These are phyloP conservation scores for Pseudonectria buxi DNA, from an alignment of 2,329 filamentous ascomycete genomes.

Conservation along the genomic window DNA sequence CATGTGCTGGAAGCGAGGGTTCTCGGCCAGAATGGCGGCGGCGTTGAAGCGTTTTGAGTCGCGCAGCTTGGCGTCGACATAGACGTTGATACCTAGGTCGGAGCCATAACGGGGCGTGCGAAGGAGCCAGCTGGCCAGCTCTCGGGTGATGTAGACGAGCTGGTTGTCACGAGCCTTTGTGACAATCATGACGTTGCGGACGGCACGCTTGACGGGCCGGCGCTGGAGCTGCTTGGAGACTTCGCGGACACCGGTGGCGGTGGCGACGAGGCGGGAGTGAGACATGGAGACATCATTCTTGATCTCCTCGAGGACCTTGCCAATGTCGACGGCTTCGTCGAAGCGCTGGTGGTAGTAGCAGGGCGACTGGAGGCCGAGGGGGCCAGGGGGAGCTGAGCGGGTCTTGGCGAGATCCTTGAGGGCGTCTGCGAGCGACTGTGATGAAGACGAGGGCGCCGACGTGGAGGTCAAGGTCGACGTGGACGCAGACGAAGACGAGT, in stretches of 20 bases:
- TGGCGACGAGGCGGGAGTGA: constrained; percentile 90
- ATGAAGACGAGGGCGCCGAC: constrained; percentile 34
- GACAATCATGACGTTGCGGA: constrained; percentile 95
- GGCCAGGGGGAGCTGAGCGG: constrained; percentile 29
- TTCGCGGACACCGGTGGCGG: constrained; percentile 88
- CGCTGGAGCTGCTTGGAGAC: constrained; percentile 93
- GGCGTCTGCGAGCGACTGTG: constrained; percentile 58
- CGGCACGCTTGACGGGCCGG: constrained; percentile 83
- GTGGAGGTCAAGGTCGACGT: constrained; percentile 3
- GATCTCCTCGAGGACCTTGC: constrained; percentile 92
- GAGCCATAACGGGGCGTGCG: constrained; percentile 83
- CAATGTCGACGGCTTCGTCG: constrained; percentile 90
- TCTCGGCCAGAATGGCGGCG: constrained; percentile 61
- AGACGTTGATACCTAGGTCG: constrained; percentile 89
- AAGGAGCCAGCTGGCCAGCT: constrained; percentile 82
- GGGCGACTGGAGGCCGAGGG: constrained; percentile 74
- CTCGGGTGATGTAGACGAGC: constrained; percentile 79
- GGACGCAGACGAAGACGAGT: constrained; percentile 1
- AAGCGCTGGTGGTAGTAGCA: constrained; percentile 98
- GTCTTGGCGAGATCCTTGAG: constrained; percentile 46
- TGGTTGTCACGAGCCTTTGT: constrained; percentile 96
- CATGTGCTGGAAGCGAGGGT: constrained; percentile 74
- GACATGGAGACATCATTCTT: constrained; percentile 83
- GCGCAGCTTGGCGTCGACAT: constrained; percentile 92
- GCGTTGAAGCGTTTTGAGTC: constrained; percentile 84